A percentile compares a stretch with the other conserved stretches of the same genome.
These are phyloP conservation scores for Sisymbrium irio DNA, from an alignment of 345 rosid genomes.

Conservation along the genomic window DNA sequence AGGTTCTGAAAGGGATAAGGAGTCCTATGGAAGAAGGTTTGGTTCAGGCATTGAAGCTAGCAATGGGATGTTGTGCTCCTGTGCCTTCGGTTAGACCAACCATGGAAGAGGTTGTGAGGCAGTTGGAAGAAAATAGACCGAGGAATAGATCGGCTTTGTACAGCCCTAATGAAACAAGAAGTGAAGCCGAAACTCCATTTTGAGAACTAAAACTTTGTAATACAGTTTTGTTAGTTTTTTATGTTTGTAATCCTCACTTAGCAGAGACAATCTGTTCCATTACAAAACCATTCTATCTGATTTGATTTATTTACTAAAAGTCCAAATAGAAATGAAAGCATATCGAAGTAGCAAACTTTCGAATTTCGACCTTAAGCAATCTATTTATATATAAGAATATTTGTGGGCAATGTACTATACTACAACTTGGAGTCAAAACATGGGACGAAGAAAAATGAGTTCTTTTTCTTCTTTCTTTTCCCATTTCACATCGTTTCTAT, in stretches of 20 bases:
- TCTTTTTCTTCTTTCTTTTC: not conserved
- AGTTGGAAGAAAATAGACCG: conserved; percentile 74
- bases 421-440: conserved; percentile 19
- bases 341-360: not conserved
- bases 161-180: conserved; percentile 72
- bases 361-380: not conserved
- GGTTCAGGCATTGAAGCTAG: conserved; percentile 79
- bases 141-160: conserved; percentile 76
- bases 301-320: not conserved
- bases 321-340: not conserved
- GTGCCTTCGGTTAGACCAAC: conserved; percentile 70
- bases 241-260: not conserved
- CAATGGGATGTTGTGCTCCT: conserved; percentile 83
- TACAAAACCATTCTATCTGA: not conserved
- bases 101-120: conserved; percentile 86
- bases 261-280: not conserved
- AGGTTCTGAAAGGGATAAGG: conserved; percentile 64
- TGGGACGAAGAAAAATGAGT: conserved; percentile 8
- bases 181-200: conserved; percentile 72
- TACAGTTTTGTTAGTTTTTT: not conserved
- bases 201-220: conserved; percentile 24
- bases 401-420: conserved; percentile 6
- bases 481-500: not conserved
- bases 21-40: conserved; percentile 86
- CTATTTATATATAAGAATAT: conserved; percentile 3